A percentile compares a stretch with the other conserved stretches of the same genome.
Evolutionary conservation across 177 flowering plant species (phyloP).

Genomic region (Vitis hybrid): DNA sequence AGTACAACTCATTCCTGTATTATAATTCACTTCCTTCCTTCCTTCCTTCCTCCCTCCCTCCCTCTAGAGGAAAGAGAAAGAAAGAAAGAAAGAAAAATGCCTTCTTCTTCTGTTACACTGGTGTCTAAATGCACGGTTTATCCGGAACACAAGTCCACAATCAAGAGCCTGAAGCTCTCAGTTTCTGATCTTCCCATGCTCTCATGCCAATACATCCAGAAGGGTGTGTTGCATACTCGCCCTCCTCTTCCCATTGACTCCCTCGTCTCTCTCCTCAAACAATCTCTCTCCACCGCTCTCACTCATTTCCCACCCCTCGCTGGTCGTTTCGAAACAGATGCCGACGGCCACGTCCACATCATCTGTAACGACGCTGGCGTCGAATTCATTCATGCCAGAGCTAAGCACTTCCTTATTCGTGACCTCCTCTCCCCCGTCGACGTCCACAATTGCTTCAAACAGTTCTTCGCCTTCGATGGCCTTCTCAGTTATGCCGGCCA

Average conservation of each 20-base stretch:
- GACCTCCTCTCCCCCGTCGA: constrained; percentile 37
- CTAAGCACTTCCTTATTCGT: constrained; percentile 31
- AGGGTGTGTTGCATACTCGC: constrained; percentile 60
- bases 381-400: constrained; percentile 60
- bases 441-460: constrained; percentile 40
- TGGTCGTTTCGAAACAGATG: constrained; percentile 65
- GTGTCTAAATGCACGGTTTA: constrained; percentile 55
- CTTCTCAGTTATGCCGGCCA: constrained; percentile 70
- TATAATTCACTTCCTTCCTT: background rate
- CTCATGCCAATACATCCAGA: constrained; percentile 91
- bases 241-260: constrained; percentile 37
- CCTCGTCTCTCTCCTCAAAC: constrained; percentile 46
- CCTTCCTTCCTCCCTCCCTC: background rate
- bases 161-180: constrained; percentile 59
- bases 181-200: constrained; percentile 96
- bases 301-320: constrained; percentile 80
- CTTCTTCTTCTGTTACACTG: constrained; percentile 43
- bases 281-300: constrained; percentile 56
- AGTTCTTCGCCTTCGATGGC: constrained; percentile 61
- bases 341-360: constrained; percentile 55
- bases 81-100: constrained; percentile 26
- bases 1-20: background rate
- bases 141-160: constrained; percentile 42
- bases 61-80: background rate
- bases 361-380: constrained; percentile 72